A percentile compares a stretch with the other conserved stretches of the same genome.
These are phyloP conservation scores for Blastocystis sp. DNA, from an alignment of 352 stramenopile species.

Conservation along the genomic window DNA sequence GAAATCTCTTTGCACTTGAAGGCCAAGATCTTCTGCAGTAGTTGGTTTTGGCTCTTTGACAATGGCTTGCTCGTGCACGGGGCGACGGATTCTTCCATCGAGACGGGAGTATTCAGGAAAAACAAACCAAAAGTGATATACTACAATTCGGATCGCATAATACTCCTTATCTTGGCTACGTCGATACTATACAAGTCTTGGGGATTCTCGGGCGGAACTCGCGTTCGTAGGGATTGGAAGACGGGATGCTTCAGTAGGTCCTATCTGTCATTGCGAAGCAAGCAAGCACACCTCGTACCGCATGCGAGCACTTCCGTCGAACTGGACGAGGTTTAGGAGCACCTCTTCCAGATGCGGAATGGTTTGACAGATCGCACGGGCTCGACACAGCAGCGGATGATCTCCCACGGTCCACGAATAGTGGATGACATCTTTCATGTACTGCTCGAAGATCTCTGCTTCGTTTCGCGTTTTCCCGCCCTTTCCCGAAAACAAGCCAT, in stretches of 20 bases:
- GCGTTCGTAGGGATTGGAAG: background rate
- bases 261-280: slow-evolving; percentile 2
- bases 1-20: background rate
- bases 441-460: background rate
- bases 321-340: background rate
- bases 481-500: background rate
- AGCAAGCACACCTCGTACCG: slow-evolving; percentile 11
- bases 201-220: background rate
- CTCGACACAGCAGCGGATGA: background rate
- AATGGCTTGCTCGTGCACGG: too few species aligned
- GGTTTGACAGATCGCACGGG: background rate
- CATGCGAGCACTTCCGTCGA: slow-evolving; percentile 12
- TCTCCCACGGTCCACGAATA: slow-evolving; percentile 29
- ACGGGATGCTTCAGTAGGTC: slow-evolving; percentile 21
- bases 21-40: too few species aligned
- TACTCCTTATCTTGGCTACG: background rate
- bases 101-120: slow-evolving; percentile 14
- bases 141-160: slow-evolving; percentile 38
- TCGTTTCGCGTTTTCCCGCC: background rate
- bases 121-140: background rate
- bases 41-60: too few species aligned
- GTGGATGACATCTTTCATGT: slow-evolving; percentile 18
- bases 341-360: slow-evolving; percentile 25
- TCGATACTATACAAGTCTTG: slow-evolving; percentile 6
- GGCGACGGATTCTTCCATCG: background rate